Evolutionary conservation across 2,329 filamentous ascomycete species (phyloP).

Genomic region (Lomentospora prolificans): DNA sequence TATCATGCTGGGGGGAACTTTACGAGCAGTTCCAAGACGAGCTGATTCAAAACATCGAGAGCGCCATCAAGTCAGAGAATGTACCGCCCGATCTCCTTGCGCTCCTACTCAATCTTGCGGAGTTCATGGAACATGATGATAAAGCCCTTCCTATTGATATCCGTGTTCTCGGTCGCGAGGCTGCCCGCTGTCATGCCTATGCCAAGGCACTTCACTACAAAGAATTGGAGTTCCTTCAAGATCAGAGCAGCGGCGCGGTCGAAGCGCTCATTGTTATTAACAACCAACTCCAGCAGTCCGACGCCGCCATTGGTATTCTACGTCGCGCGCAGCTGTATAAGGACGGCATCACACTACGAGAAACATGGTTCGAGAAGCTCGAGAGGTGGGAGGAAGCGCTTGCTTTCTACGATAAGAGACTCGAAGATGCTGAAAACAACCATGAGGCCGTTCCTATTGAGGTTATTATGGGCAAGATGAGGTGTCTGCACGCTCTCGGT

Average conservation of each 20-base stretch:
- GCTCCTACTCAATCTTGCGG: constrained; percentile 86
- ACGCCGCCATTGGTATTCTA: constrained; percentile 95
- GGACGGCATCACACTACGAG: constrained; percentile 84
- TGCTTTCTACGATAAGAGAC: constrained; percentile 76
- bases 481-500: constrained; percentile 89
- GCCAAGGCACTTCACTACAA: constrained; percentile 99
- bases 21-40: constrained; percentile 97
- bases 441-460: constrained; percentile 68
- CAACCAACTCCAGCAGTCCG: constrained; percentile 96
- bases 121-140: constrained; percentile 99
- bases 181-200: constrained; percentile 93
- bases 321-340: constrained; percentile 92
- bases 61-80: constrained; percentile 86
- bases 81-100: constrained; percentile 94
- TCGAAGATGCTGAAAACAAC: constrained; percentile 5
- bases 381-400: constrained; percentile 97
- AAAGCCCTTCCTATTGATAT: constrained; percentile 98
- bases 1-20: constrained; percentile 96
- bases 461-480: constrained; percentile 99
- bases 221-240: constrained; percentile 94
- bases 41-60: constrained; percentile 89
- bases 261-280: constrained; percentile 99
- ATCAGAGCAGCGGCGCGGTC: constrained; percentile 89
- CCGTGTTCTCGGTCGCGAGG: constrained; percentile 83
- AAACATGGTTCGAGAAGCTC: constrained; percentile 98